These are phyloP conservation scores for Tuctoria greenei DNA, from an alignment of 176 grass and related monocot genomes.

Conservation along the genomic window DNA sequence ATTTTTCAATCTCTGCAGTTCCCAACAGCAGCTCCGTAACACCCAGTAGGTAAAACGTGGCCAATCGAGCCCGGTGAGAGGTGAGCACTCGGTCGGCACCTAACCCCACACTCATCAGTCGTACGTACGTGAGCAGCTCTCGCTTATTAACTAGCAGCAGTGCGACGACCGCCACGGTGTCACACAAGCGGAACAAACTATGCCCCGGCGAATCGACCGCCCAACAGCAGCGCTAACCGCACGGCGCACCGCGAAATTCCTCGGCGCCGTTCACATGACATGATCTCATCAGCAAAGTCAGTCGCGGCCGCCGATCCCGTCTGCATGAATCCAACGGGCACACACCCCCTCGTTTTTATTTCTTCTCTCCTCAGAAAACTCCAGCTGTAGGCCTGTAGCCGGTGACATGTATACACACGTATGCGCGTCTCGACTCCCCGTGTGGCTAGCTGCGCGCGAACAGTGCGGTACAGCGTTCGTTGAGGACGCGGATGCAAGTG, in stretches of 20 bases:
- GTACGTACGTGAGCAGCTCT: no score
- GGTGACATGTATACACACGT: neutral
- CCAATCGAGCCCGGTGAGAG: neutral
- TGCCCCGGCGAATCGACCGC: constrained; percentile 24
- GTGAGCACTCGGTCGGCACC: constrained; percentile 12
- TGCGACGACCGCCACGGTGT: constrained; percentile 15
- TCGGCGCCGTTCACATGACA: constrained; percentile 28
- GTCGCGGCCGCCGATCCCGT: neutral
- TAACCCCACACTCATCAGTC: constrained; percentile 5
- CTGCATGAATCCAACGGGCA: neutral
- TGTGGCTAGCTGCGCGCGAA: neutral
- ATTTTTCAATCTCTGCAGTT: neutral
- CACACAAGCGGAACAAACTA: neutral
- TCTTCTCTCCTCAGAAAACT: neutral
- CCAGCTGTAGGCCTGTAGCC: neutral
- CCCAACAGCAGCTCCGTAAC: neutral
- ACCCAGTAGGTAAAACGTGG: constrained; percentile 40
- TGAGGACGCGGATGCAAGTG: neutral
- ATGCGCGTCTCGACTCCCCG: neutral
- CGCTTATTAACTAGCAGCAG: constrained; percentile 1
- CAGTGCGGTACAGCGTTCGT: neutral
- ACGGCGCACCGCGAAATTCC: neutral
- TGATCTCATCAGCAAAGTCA: constrained; percentile 30
- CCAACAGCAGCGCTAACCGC: constrained; percentile 34
- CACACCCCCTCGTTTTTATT: neutral